A percentile compares a stretch with the other conserved stretches of the same genome.
These are phyloP conservation scores for Nitzschia sp. DNA, from an alignment of 108 stramenopile genomes.

Conservation along the genomic window DNA sequence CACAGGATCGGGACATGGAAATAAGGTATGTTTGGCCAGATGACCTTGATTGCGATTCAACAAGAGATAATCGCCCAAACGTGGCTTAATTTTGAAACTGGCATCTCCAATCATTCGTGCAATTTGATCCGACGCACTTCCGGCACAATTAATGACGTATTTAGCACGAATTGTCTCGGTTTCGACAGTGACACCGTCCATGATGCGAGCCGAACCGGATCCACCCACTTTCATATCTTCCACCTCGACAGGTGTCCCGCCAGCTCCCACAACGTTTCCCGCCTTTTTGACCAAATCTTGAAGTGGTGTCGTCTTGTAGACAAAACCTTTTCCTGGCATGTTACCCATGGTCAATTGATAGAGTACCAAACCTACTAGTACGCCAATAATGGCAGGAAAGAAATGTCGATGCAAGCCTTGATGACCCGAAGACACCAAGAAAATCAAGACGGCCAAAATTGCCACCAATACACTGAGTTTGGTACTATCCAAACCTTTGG, in stretches of 20 bases:
- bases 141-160: slow-evolving; percentile 79
- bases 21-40: slow-evolving; percentile 64
- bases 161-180: slow-evolving; percentile 55
- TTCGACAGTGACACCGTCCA: slow-evolving; percentile 57
- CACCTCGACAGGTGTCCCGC: slow-evolving; percentile 53
- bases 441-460: neutral
- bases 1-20: slow-evolving; percentile 82
- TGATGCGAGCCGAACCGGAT: slow-evolving; percentile 52
- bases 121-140: slow-evolving; percentile 68
- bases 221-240: slow-evolving; percentile 76
- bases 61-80: slow-evolving; percentile 77
- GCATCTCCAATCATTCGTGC: slow-evolving; percentile 80
- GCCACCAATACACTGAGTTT: neutral
- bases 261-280: slow-evolving; percentile 43
- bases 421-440: neutral
- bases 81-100: slow-evolving; percentile 72
- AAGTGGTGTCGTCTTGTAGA: slow-evolving; percentile 19
- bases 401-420: neutral
- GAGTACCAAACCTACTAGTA: neutral
- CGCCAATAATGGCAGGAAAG: slow-evolving; percentile 4
- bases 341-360: slow-evolving; percentile 8
- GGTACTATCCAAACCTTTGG: neutral
- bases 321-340: neutral
- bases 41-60: slow-evolving; percentile 76
- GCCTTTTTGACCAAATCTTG: slow-evolving; percentile 55